Base-by-base conservation (phyloP, 306 rosid genomes). In the Cajanus cajan region DNA sequence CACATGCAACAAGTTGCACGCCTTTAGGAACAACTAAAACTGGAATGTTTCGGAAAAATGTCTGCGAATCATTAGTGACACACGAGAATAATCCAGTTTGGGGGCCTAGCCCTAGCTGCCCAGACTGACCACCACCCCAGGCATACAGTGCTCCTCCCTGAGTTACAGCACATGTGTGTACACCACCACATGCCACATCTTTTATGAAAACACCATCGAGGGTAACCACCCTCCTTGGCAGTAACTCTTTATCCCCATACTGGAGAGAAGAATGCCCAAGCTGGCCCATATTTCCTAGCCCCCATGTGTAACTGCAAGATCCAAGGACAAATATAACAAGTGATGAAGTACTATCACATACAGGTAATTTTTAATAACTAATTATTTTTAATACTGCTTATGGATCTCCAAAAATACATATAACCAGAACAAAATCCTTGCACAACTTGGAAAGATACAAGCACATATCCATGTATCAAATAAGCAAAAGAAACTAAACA, bases 221-320 rank as follows among this genome's bases (percentile, higher is more conserved):
- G 55, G 96, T 84, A 75, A 89, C 97, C 79, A 94, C 96, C 87
- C 92, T 87, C 91, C 98, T 87, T 16, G 98, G 98, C 36, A 94
- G 55, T 77, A 94, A 83, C 86, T 94, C 98, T 80, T 90, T 94
- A 40, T 90, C 92, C 10, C 91, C 96, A 37, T 77, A 88, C 82
- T 90, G 98, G 22, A 92, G 96, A 54, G 96, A 94, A 84, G 95
- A 89, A 82, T 94, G 97, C 77, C 98, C 97, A n/a, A 94, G 97
- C 77, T 94, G 98, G 62, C 98, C 98, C 96, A 92, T 88, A 79
- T 69, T 90, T 82, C 98, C 98, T 25, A 92, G 85, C 48, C 98
- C 98, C 97, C 98, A 94, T 8, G 98, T 92, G 85, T 88, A 94
- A 71, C 98, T 94, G 84, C 81, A 81, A 83, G 31, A 68, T 66